Evolutionary conservation across 768 basidiomycete species (phyloP).

Genomic region (Lactifluus pinguis): DNA sequence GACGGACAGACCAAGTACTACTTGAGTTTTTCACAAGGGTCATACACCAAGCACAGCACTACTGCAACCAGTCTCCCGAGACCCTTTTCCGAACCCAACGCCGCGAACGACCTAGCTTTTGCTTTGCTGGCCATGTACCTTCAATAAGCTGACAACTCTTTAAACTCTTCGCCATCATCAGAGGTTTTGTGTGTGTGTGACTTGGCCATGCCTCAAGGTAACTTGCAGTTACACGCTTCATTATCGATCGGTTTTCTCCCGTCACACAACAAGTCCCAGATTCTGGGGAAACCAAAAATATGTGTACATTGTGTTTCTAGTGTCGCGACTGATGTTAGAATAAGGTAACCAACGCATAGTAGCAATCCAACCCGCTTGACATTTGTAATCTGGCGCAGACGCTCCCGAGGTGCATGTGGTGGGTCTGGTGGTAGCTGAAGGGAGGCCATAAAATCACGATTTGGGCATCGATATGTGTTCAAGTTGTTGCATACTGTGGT

Average conservation of each 20-base stretch:
- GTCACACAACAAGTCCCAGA: not conserved
- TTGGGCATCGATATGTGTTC: constrained; percentile 81
- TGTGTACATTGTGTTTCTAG: not conserved
- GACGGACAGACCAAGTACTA: not conserved
- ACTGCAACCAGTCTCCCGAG: too few relatives aligned
- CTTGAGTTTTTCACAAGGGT: too few relatives aligned
- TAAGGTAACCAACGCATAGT: constrained; percentile 50
- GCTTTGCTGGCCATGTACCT: not conserved
- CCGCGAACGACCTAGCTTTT: not conserved
- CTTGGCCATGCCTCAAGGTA: not conserved
- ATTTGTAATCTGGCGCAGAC: constrained; percentile 57
- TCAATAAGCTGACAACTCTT: too few relatives aligned
- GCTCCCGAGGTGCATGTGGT: constrained; percentile 28
- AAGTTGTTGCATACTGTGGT: constrained; percentile 71
- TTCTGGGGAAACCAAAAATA: too few relatives aligned
- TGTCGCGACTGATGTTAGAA: not conserved
- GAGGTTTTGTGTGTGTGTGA: too few relatives aligned
- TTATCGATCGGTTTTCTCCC: not conserved
- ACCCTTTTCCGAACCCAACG: not conserved
- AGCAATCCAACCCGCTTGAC: constrained; percentile 80
- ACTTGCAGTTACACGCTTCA: not conserved
- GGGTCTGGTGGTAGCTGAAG: constrained; percentile 42
- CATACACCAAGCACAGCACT: too few relatives aligned
- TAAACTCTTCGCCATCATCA: too few relatives aligned
- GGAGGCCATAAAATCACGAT: constrained; percentile 70